Percentiles rank a stretch among this genome's conserved stretches.
Conservation (phyloP, 2,329 filamentous ascomycete species). For the Emydomyces testavorans region DNA sequence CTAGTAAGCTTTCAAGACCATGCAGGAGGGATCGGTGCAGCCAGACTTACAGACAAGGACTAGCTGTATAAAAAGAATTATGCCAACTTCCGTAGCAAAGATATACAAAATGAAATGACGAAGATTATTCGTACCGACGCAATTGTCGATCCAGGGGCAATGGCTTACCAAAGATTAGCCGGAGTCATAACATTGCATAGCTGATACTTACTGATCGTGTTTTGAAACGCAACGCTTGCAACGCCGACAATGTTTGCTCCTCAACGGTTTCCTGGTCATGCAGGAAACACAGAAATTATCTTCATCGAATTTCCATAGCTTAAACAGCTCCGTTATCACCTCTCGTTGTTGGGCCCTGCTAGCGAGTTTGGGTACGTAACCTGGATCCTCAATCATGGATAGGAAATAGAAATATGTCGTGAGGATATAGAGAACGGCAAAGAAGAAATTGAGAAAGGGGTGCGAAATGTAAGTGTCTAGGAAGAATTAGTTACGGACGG, state of each 20-base stretch:
- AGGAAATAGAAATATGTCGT: slow-evolving; percentile 78
- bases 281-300: slow-evolving; percentile 86
- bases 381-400: slow-evolving; percentile 79
- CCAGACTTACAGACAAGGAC: slow-evolving; percentile 55
- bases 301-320: slow-evolving; percentile 82
- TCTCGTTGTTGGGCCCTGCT: slow-evolving; percentile 83
- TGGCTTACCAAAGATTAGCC: slow-evolving; percentile 49
- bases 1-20: slow-evolving; percentile 7
- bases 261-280: slow-evolving; percentile 83
- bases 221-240: slow-evolving; percentile 90
- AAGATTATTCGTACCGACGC: slow-evolving; percentile 89
- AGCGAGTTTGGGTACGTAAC: slow-evolving; percentile 80
- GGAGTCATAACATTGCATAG: neutral
- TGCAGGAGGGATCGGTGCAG: neutral
- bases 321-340: slow-evolving; percentile 76
- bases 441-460: slow-evolving; percentile 67
- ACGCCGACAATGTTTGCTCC: slow-evolving; percentile 89
- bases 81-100: slow-evolving; percentile 61
- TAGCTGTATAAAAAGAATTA: slow-evolving; percentile 59
- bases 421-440: slow-evolving; percentile 51
- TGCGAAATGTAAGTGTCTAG: slow-evolving; percentile 53
- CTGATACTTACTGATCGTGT: slow-evolving; percentile 72
- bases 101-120: slow-evolving; percentile 92
- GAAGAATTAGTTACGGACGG: slow-evolving; percentile 24
- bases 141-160: slow-evolving; percentile 97